Evolutionary conservation across 2,329 filamentous ascomycete genomes (phyloP), one percentile per base, ranked within the genome.

Genomic region (Biscogniauxia marginata): DNA sequence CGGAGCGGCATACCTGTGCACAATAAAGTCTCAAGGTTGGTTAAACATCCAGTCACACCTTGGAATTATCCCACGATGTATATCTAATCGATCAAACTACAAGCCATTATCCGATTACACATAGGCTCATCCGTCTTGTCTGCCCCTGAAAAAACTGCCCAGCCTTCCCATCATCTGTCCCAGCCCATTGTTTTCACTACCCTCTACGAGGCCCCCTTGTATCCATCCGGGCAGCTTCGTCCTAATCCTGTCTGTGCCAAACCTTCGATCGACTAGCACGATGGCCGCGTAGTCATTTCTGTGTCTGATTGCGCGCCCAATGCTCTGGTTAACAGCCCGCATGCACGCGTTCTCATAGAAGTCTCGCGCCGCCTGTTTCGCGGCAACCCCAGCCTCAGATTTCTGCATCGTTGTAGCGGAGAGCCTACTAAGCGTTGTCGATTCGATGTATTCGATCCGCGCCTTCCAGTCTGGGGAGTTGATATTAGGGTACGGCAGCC

Each of bases 331-430:
- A 4, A 99, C 95, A 4, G 93, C 91, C 43, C 95, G 83, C 93
- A 99, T 97, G 71, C 93, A 97, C 0, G 91, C 85, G 70, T 98
- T 98, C 71, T 97, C 92, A 69, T 96, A 96, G 68, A 91, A 96
- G 58, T 93, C 90, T 52, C 88, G 78, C 1, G 88, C 86, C 4
- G 86, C 76, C 63, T 83, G 79, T 64, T 84, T 86, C 0, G 77
- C 77, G 39, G 54, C 51, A 18, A 56, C 65, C 53, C 72, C 64
- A 0, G 76, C 78, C 43, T 74, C 68, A 11, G 62, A 56, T 22
- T 56, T 61, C 7, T 63, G 34, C 43, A 60, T 55, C 7, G 62
- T 21, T 7, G 62, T n/a, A n/a, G 50, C 61, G 61, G 64, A 58
- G 4, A 83, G 70, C 1, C 75, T 74, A 2, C 70, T 64, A 0